Evolutionary conservation across 306 rosid species (phyloP), one percentile per base, ranked within the genome.

Genomic region (Rubus idaeus): DNA sequence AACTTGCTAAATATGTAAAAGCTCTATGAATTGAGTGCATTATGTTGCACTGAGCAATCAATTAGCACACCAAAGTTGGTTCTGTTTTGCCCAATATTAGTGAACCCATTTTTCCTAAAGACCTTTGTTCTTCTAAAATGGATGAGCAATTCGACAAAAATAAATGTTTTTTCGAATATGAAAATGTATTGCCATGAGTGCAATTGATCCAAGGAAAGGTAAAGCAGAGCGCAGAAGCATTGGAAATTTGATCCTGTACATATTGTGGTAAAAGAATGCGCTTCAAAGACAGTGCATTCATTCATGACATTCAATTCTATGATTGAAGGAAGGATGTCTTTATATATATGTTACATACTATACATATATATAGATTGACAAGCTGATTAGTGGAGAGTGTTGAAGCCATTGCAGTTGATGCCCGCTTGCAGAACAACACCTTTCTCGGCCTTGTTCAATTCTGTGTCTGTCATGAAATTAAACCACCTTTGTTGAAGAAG

Each of bases 371-470:
- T 37, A 37, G 64, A 65, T 79, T 75, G 72, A 79, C 82, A 75
- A 46, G 35, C 42, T 17, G 75, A 72, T 80, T 64, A 88, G 83
- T 81, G 79, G 66, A 82, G 79, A 14, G 83, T 82, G 86, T 87
- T 89, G 64, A 79, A 94, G 69, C 91, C 89, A 78, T 88, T 91
- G 83, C 72, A 83, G 81, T 84, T 89, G 45, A 84, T 75, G 83
- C 88, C 93, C 80, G 86, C 88, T 71, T 83, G 85, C 58, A 83
- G 79, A 76, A 57, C 62, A 78, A 50, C 90, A 80, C 83, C 90
- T 86, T 79, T 84, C 49, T 76, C 89, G 47, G 68, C 84, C 73
- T 84, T 80, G 58, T 82, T 83, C 61, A 82, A 56, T 83, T 81
- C 90, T 68, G 83, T 84, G 73, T 83, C 97, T 77, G 85, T 87